phyloP scores from a whole-genome alignment of 2,329 filamentous ascomycete species.

The Emergomyces orientalis region DNA sequence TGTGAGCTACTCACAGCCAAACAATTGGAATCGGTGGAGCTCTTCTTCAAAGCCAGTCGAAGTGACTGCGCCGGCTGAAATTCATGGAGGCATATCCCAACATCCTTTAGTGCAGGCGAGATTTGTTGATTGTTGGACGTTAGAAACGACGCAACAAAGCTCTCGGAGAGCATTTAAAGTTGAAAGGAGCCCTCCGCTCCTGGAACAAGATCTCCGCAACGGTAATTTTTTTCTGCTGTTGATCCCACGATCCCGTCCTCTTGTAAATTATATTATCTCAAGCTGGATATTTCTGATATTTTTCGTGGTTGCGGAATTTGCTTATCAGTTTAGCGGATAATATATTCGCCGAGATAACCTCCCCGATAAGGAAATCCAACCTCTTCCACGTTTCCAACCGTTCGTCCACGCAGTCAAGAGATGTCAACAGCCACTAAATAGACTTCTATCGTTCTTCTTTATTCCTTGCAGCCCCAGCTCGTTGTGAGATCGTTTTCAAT shows the following conservation, averaged over 20 bases:
- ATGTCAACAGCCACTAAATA: not conserved
- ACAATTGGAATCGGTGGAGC: conserved; percentile 66
- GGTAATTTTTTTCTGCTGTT: not conserved
- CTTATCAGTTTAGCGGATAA: not conserved
- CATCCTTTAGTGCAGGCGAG: conserved; percentile 56
- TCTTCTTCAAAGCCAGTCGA: conserved; percentile 81
- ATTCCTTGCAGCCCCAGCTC: not conserved
- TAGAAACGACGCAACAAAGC: conserved; percentile 39
- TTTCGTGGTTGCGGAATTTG: not conserved
- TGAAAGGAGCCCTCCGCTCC: conserved; percentile 9
- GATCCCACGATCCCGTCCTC: not conserved
- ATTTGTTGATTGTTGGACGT: conserved; percentile 28
- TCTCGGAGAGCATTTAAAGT: conserved; percentile 40
- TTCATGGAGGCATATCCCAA: conserved; percentile 78
- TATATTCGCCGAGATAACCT: conserved; percentile 4
- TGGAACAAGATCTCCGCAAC: not conserved
- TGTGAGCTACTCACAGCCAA: conserved; percentile 73
- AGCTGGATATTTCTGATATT: not conserved
- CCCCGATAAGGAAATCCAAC: no score
- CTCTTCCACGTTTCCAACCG: not conserved
- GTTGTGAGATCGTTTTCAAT: not conserved
- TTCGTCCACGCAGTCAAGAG: not conserved
- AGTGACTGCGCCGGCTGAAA: conserved; percentile 68
- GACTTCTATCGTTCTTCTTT: not conserved
- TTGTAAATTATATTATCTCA: not conserved